Evolutionary conservation across 495 filamentous ascomycete genomes (phyloP), one percentile per base, ranked within the genome.

Genomic region (Penicillium ucsense): DNA sequence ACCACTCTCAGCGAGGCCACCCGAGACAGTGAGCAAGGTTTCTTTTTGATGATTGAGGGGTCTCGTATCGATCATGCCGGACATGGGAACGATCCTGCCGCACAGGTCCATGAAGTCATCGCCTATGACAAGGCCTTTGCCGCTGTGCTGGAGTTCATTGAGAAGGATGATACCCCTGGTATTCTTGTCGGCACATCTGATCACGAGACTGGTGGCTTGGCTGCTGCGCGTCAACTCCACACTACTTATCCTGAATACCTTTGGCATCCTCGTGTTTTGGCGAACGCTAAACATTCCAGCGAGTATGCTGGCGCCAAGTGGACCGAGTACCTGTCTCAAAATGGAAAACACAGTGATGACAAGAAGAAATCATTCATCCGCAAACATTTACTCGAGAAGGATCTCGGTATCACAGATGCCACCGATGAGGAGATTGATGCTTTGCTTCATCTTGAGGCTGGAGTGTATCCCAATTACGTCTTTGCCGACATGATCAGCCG

Each of bases 21-120:
- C 0, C 72, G 79, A 59, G 77, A 88, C 57, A 87, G 78, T 45
- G 88, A 96, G 28, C 79, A 95, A 63, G 92, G 92, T 1, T 98
- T 98, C 75, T 97, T 98, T 71, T 64, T 98, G 48, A 94, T 98
- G 91, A 91, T 98, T 49, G 92, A 98, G 63, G 92, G 92, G 4
- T 90, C 85, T 54, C 76, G 94, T 32, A 97, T 98, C 53, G 92
- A 98, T 53, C 94, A 98, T 63, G 90, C 92, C 3, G 94, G 89
- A 8, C 92, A 98, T 57, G 81, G 79, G 45, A 98, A 98, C 55
- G 92, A 98, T 60, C 92, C 92, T 2, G 90, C 85, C 8, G 89
- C 94, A 0, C 94, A 97, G 61, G 92, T 97, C 6, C 81, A 91
- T 47, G 92, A 98, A 59, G 89, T 97, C 1, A 70, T 96, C 5